Conservation (phyloP, 2,329 filamentous ascomycete genomes). For the Epichloe sp. region DNA sequence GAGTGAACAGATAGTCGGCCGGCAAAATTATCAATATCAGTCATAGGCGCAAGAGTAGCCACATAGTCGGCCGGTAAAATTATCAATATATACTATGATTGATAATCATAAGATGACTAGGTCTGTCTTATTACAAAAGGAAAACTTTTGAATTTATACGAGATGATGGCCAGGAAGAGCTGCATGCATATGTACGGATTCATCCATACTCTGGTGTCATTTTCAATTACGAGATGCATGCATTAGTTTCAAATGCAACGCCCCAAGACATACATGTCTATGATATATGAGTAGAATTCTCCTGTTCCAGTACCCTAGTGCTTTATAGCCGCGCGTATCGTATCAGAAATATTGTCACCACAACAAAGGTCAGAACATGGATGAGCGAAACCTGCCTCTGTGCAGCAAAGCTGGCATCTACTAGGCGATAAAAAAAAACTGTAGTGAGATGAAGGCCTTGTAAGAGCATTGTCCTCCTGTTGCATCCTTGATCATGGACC, state of each 20-base stretch:
- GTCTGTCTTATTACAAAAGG: background rate
- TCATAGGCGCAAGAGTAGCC: conserved; percentile 1
- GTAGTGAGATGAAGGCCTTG: background rate
- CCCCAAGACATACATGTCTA: too few species aligned
- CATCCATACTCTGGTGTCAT: too few species aligned
- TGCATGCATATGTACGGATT: too few species aligned
- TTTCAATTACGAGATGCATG: too few species aligned
- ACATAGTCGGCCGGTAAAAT: background rate
- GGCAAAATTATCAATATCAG: background rate
- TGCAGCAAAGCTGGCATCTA: too few species aligned
- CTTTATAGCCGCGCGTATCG: background rate
- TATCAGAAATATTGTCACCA: background rate
- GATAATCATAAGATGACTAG: background rate
- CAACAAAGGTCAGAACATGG: background rate
- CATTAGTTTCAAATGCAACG: too few species aligned
- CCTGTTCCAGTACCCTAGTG: background rate
- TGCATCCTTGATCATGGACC: background rate
- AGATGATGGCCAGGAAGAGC: background rate
- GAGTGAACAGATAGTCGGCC: background rate
- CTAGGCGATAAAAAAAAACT: too few species aligned
- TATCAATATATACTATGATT: background rate
- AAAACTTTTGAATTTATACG: conserved; percentile 1
- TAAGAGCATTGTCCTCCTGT: background rate
- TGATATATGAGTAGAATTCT: background rate
- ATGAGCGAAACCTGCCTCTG: background rate